Evolutionary conservation across 257 asterid species (phyloP).

Genomic region (Plantago ovata): DNA sequence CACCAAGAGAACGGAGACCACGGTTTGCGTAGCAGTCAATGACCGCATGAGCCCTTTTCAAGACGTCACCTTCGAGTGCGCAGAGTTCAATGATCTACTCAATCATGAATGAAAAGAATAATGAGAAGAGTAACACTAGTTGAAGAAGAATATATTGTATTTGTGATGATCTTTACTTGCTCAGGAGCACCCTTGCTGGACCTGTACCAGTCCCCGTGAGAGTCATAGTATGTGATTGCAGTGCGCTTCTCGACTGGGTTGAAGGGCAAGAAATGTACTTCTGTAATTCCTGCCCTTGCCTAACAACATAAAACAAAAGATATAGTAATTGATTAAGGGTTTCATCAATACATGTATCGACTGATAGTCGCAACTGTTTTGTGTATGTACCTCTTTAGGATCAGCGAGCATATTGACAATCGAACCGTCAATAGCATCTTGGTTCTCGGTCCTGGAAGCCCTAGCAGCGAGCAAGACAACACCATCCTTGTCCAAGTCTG

Average conservation of each 20-base stretch:
- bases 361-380: too few species aligned
- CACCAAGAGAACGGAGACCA: slow-evolving; percentile 86
- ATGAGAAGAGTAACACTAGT: neutral
- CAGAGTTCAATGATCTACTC: slow-evolving; percentile 76
- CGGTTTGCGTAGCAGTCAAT: slow-evolving; percentile 79
- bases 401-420: slow-evolving; percentile 48
- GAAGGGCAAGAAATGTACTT: slow-evolving; percentile 87
- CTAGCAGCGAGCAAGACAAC: slow-evolving; percentile 42
- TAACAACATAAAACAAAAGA: slow-evolving; percentile 17
- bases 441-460: slow-evolving; percentile 50
- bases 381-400: slow-evolving; percentile 36
- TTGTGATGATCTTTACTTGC: slow-evolving; percentile 40
- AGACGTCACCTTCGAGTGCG: slow-evolving; percentile 46
- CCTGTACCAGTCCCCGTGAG: slow-evolving; percentile 66
- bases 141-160: neutral
- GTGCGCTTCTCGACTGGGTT: slow-evolving; percentile 89
- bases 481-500: slow-evolving; percentile 34
- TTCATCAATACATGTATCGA: neutral
- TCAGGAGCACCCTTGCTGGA: slow-evolving; percentile 95
- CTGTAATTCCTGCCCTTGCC: slow-evolving; percentile 80
- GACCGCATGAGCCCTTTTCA: slow-evolving; percentile 54
- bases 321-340: neutral
- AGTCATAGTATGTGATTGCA: slow-evolving; percentile 68
- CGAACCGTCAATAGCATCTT: slow-evolving; percentile 55
- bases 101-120: neutral